Evolutionary conservation across 2,329 filamentous ascomycete species (phyloP).

Genomic region (Alternaria hordeiaustralica): DNA sequence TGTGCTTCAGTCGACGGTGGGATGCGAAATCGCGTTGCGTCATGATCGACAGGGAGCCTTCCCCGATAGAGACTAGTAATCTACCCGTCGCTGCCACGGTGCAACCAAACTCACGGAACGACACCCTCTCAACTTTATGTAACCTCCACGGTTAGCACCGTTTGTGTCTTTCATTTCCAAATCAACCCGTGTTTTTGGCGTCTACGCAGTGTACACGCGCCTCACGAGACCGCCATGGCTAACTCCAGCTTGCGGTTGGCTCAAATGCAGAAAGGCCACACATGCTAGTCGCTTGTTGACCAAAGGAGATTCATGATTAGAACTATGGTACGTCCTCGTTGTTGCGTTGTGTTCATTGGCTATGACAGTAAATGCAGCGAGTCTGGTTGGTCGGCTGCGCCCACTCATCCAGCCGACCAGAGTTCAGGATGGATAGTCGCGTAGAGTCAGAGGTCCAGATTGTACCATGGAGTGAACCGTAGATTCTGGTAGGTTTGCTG

Average conservation of each 20-base stretch:
- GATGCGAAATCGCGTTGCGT: slow-evolving; percentile 1
- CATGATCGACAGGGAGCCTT: neutral
- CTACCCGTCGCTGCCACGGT: neutral
- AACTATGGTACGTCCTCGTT: neutral
- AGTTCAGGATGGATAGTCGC: neutral
- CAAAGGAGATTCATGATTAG: too few relatives aligned
- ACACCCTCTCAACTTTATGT: neutral
- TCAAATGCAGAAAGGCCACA: neutral
- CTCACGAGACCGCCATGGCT: neutral
- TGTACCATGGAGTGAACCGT: neutral
- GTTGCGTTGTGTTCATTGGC: too few relatives aligned
- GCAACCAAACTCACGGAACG: neutral
- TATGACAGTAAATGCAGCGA: too few relatives aligned
- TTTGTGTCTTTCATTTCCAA: neutral
- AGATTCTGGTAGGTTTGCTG: neutral
- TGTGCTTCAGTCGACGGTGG: neutral
- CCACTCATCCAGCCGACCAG: neutral
- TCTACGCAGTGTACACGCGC: neutral
- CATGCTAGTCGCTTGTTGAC: neutral
- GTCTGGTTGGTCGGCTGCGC: neutral
- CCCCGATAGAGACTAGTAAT: too few relatives aligned
- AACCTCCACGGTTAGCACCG: neutral
- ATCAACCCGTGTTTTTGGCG: fast-evolving
- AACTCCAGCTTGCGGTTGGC: neutral
- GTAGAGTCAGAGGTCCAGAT: neutral